A percentile compares a stretch with the other conserved stretches of the same genome.
Evolutionary conservation across 441 rosid species (phyloP).

Genomic region (Omphalea diandra): DNA sequence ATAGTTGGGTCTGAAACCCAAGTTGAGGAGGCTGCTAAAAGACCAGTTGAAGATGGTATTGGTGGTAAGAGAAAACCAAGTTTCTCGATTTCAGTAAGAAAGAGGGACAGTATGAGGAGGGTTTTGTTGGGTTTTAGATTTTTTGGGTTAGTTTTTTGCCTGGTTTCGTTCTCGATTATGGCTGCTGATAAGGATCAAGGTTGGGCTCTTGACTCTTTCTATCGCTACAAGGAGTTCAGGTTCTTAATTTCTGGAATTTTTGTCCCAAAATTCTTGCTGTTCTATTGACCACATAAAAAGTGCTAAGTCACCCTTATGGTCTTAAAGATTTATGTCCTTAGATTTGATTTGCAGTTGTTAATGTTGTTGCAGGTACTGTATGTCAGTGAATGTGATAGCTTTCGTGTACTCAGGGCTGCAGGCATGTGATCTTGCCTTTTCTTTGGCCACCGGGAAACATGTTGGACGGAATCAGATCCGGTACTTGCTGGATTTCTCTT

Average conservation of each 20-base stretch:
- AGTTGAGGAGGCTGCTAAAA: conserved; percentile 20
- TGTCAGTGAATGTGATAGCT: conserved; percentile 68
- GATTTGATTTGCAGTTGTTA: background rate
- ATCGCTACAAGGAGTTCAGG: conserved; percentile 84
- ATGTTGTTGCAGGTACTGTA: conserved; percentile 54
- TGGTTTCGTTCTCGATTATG: conserved; percentile 72
- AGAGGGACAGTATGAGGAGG: conserved; percentile 41
- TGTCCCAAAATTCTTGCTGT: background rate
- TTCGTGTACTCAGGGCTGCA: conserved; percentile 68
- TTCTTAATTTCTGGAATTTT: conserved; percentile 8
- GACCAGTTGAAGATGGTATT: conserved; percentile 22
- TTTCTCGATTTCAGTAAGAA: conserved; percentile 48
- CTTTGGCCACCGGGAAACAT: conserved; percentile 47
- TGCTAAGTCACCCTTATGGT: background rate
- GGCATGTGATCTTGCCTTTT: conserved; percentile 51
- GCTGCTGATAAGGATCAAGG: conserved; percentile 82
- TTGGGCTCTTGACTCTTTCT: conserved; percentile 88
- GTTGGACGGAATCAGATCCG: conserved; percentile 41
- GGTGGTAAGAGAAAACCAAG: conserved; percentile 35
- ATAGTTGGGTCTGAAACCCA: conserved; percentile 16
- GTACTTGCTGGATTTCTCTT: conserved; percentile 53
- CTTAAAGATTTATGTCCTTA: background rate
- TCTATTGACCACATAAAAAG: background rate
- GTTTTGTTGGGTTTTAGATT: conserved; percentile 57
- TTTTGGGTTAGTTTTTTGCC: conserved; percentile 58